These are phyloP conservation scores for Fusarium sp. DNA, from an alignment of 2,329 filamentous ascomycete genomes.

Conservation along the genomic window DNA sequence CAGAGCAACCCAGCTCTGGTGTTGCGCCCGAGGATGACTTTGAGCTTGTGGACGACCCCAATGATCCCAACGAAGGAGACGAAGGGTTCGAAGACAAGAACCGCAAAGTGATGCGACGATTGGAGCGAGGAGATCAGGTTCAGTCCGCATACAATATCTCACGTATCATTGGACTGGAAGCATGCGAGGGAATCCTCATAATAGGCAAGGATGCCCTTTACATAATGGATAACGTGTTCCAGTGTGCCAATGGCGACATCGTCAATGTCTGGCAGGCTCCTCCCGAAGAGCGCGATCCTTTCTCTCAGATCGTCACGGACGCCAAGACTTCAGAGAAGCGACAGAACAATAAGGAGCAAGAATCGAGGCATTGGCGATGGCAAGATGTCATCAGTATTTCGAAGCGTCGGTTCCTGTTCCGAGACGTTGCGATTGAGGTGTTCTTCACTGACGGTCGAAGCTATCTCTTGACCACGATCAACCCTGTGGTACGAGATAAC, in stretches of 20 bases:
- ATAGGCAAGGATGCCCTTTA: conserved; percentile 92
- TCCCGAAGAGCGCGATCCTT: conserved; percentile 90
- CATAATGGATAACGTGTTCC: conserved; percentile 96
- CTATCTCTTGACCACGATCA: conserved; percentile 88
- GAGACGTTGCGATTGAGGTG: conserved; percentile 94
- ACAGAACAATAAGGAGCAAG: conserved; percentile 72
- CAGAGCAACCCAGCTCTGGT: conserved; percentile 32
- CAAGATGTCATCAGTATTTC: conserved; percentile 93
- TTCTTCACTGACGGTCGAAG: conserved; percentile 98
- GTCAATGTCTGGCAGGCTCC: conserved; percentile 96
- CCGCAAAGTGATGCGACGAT: conserved; percentile 92
- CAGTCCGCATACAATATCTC: conserved; percentile 96
- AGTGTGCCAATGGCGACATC: conserved; percentile 93
- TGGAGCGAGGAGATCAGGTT: conserved; percentile 90
- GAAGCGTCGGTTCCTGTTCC: conserved; percentile 92
- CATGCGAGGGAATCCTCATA: conserved; percentile 91
- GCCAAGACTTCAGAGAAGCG: conserved; percentile 69
- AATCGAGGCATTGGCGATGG: conserved; percentile 93
- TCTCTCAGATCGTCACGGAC: conserved; percentile 89
- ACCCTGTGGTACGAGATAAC: conserved; percentile 77
- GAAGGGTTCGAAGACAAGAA: conserved; percentile 96
- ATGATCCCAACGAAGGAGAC: conserved; percentile 77
- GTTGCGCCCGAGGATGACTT: conserved; percentile 82
- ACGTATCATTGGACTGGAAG: conserved; percentile 90
- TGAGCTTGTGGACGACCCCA: conserved; percentile 93